These are phyloP conservation scores for Arachis hypogaea DNA, from an alignment of 306 rosid species.

Conservation along the genomic window DNA sequence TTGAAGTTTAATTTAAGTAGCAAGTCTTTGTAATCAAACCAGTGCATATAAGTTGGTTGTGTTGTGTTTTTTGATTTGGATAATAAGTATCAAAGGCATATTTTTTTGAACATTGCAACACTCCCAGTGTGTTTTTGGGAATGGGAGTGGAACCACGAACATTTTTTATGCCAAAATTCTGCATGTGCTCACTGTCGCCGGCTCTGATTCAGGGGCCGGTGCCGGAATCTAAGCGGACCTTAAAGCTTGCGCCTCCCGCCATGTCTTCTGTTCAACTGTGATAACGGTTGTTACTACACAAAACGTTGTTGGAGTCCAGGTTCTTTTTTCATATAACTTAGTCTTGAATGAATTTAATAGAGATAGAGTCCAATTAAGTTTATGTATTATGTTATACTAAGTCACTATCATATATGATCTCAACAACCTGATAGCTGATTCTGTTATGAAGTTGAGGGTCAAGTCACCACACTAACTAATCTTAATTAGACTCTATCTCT, in stretches of 20 bases:
- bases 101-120: slow-evolving; percentile 46
- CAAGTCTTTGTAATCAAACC: too few species aligned
- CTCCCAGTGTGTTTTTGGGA: slow-evolving; percentile 30
- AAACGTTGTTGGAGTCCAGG: slow-evolving; percentile 93
- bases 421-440: too few species aligned
- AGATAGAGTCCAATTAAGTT: too few species aligned
- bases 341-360: neutral
- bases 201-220: slow-evolving; percentile 91
- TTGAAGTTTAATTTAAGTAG: too few species aligned
- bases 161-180: slow-evolving; percentile 50
- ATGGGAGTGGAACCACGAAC: neutral
- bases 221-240: slow-evolving; percentile 97
- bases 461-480: too few species aligned
- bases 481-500: too few species aligned
- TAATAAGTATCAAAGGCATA: slow-evolving; percentile 14
- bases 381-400: too few species aligned
- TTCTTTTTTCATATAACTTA: slow-evolving; percentile 36
- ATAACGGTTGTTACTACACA: slow-evolving; percentile 93
- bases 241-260: slow-evolving; percentile 82
- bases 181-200: slow-evolving; percentile 81
- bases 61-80: slow-evolving; percentile 20
- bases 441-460: too few species aligned
- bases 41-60: too few species aligned
- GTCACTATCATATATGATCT: too few species aligned
- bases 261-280: slow-evolving; percentile 90